A percentile compares a stretch with the other conserved stretches of the same genome.
Conservation (phyloP, 352 stramenopile species). For the Halophytophthora polymorphica region DNA sequence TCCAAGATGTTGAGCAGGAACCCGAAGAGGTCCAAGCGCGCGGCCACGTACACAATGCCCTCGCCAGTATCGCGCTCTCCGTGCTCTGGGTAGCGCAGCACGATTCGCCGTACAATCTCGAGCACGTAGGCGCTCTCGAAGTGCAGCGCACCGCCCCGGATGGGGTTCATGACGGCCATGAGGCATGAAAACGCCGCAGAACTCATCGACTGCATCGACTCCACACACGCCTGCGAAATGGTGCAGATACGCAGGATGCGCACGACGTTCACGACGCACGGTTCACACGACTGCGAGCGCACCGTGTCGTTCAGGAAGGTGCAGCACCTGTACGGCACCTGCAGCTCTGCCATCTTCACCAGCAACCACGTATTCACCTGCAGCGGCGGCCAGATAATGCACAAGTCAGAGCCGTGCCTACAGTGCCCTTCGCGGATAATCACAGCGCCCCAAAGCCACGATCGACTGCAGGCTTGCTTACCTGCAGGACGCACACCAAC, state of each 20-base stretch:
- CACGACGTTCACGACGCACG: conserved; percentile 60
- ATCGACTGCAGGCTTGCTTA: conserved; percentile 29
- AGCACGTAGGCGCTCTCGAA: conserved; percentile 64
- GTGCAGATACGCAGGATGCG: conserved; percentile 68
- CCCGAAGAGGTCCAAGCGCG: conserved; percentile 61
- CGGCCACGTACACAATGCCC: conserved; percentile 74
- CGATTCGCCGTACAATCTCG: conserved; percentile 72
- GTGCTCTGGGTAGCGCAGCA: conserved; percentile 68
- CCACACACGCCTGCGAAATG: conserved; percentile 52
- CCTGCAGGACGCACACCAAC: conserved; percentile 71
- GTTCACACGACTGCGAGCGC: conserved; percentile 53
- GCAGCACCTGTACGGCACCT: conserved; percentile 65
- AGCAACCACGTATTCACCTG: conserved; percentile 70
- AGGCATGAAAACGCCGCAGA: conserved; percentile 59
- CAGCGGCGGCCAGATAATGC: background rate
- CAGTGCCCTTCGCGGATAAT: too few relatives aligned
- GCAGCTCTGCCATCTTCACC: conserved; percentile 45
- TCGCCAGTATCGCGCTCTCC: conserved; percentile 50
- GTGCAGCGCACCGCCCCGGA: conserved; percentile 49
- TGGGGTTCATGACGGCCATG: conserved; percentile 45
- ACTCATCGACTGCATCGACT: conserved; percentile 49
- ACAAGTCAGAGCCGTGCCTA: background rate
- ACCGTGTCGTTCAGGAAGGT: conserved; percentile 66
- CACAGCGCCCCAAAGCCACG: too few relatives aligned
- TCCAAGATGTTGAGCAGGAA: conserved; percentile 80